Evolutionary conservation across 2,329 filamentous ascomycete species (phyloP).

Genomic region (Phyllosticta paracitricarpa): DNA sequence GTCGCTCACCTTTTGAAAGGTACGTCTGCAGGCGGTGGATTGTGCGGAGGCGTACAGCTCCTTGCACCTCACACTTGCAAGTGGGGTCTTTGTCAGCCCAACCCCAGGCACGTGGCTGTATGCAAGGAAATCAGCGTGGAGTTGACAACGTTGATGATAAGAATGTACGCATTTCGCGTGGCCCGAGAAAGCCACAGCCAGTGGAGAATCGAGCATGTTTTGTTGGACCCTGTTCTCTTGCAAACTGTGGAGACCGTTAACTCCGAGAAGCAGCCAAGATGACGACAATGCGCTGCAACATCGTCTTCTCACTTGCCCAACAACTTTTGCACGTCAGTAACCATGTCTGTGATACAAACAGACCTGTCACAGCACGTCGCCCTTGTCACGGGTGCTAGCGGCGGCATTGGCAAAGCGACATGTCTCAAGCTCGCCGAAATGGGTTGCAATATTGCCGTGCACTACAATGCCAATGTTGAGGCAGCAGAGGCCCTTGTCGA

Average conservation of each 20-base stretch:
- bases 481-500: conserved; percentile 22
- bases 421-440: conserved; percentile 29
- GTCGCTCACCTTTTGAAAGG: not conserved
- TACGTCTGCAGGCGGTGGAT: not conserved
- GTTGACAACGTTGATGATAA: not conserved
- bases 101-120: not conserved
- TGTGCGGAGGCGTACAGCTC: not conserved
- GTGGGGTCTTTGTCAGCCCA: not conserved
- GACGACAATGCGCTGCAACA: not conserved
- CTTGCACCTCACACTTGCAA: not conserved
- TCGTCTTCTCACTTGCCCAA: not conserved
- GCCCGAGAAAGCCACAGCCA: not conserved
- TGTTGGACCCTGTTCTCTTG: not conserved
- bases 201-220: not conserved
- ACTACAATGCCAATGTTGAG: conserved; percentile 30
- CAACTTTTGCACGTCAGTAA: not conserved
- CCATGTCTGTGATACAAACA: conserved; percentile 9
- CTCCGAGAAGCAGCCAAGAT: not conserved
- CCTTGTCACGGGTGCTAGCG: conserved; percentile 35
- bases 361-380: conserved; percentile 18
- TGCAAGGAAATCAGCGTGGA: not conserved
- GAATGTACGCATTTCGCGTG: not conserved
- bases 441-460: conserved; percentile 34
- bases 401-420: conserved; percentile 36
- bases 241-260: not conserved